These are phyloP conservation scores for Cylindrodendrum hubeiense DNA, from an alignment of 2,329 filamentous ascomycete species.

Conservation along the genomic window DNA sequence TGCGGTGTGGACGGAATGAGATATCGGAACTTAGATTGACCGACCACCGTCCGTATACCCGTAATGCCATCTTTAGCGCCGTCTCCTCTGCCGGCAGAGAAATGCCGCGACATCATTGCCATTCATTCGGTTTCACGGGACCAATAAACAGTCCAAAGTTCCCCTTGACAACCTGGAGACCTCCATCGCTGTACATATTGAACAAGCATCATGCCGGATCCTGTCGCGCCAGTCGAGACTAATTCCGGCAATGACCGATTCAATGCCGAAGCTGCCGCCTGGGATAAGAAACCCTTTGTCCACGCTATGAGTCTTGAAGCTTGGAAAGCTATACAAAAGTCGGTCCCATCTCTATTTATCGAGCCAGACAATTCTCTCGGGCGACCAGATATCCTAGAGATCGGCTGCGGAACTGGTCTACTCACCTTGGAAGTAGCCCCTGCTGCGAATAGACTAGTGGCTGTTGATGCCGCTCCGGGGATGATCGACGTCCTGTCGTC, in stretches of 20 bases:
- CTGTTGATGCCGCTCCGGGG: constrained; percentile 65
- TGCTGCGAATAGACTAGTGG: constrained; percentile 59
- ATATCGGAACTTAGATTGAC: too few species aligned
- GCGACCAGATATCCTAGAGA: constrained; percentile 61
- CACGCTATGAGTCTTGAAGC: constrained; percentile 57
- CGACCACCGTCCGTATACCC: too few species aligned
- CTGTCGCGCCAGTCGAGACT: background rate
- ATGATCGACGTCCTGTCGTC: constrained; percentile 65
- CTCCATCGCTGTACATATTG: too few species aligned
- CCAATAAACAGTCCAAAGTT: too few species aligned
- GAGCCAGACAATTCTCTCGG: background rate
- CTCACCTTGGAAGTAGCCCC: constrained; percentile 64
- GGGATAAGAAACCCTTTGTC: constrained; percentile 66
- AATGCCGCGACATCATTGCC: too few species aligned
- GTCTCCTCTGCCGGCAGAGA: too few species aligned
- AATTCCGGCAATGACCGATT: constrained; percentile 54
- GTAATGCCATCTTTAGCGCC: too few species aligned
- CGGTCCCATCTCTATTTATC: constrained; percentile 38
- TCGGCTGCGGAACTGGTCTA: constrained; percentile 69
- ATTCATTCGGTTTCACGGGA: too few species aligned
- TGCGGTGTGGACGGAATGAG: too few species aligned
- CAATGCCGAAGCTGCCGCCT: constrained; percentile 65
- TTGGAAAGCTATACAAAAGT: constrained; percentile 39
- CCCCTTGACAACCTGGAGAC: too few species aligned
- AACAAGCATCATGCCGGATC: too few species aligned